Base-by-base conservation (phyloP, 768 basidiomycete genomes). In the Leccinum imitatum region DNA sequence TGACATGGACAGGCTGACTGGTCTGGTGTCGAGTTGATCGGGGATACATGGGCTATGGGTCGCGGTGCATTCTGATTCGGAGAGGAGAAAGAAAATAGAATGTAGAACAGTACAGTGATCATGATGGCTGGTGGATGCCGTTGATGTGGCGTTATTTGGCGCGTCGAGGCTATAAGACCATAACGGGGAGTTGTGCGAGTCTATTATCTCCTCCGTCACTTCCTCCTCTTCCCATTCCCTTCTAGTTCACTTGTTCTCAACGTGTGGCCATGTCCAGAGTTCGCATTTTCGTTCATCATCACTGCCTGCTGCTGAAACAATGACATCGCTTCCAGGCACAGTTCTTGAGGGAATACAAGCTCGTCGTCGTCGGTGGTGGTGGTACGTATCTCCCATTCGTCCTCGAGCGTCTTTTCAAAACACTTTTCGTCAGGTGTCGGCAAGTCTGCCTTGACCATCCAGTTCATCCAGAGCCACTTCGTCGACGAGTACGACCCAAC, bases 301-400 rank as follows among this genome's bases (percentile, higher is more conserved):
- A 1, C 15, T 50, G 11, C 11, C 53, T 46, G 19, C 19, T 19
- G 10, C 44, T 13, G 19, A 46, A 19, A 19, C 9, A 14, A 23
- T 74, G 53, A 65, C 58, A 1, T 48, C 30, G 1, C 52, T 39
- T 35, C 23, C 60, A 93, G 89, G 90, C 91, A 63, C 89, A 90
- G 72, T 94, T 94, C 80, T 79, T 98, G 75, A 82, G 95, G 69
- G 96, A 98, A 74, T 98, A 98, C 80, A 98, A 98, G 81, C 87
- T 98, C 60, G 96, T 98, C 64, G 96, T 98, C 63, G 96, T 98
- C 62, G 96, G 96, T 53, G 96, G 96, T 71, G 96, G 95, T 84
- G 95, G 95, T 90, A 56, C 27, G 27, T 75, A 56, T 63, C 46
- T 9, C 77, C 78, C 58, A 76, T 79, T 62, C 80, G 2, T 15